Base-by-base conservation (phyloP, 176 grass and related monocot species). In the Oryza glaberrima region DNA sequence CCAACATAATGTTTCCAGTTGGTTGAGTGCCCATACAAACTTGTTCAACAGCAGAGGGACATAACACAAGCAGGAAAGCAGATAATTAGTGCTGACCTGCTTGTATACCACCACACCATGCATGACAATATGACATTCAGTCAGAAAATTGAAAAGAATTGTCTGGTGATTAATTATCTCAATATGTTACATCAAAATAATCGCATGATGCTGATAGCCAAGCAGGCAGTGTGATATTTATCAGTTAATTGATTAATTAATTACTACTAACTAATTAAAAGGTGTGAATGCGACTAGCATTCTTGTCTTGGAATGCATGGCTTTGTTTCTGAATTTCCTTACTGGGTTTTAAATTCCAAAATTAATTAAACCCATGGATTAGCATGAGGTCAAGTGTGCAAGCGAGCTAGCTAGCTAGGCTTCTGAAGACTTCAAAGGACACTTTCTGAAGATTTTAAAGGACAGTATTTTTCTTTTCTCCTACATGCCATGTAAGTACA, bases 1-100 rank as follows among this genome's bases (percentile, higher is more conserved):
- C 51, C 70, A 64, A 73, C 84, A 90, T 86, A 25, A 65, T 78
- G 73, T 35, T 73, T 78, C 66, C 6, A 85, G 11, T 81, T 46
- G 83, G 46, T 43, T 3, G 5, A 14, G 69, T 67, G 79, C 46
- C 79, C 84, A 78, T 82, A 17, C 79, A 41, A 16, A 25, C 36
- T 41, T 78, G 88, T 23, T 56, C 9, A 79, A 11, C 74, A 7
- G 67, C 63, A 28, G 46, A 77, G 47, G 15, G 83, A 78, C 79
- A 86, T 46, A 20, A 77, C 36, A 10, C 20, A 48, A 4, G 16
- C 69, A 73, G 70, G 49, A 25, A 41, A 47, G 26, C 49, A 10
- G 19, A 52, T 67, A 3, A 17, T 75, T 47, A 44, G 22, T 76
- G 64, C 49, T 61, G 17, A 73, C 68, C 32, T 88, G 81, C 65